These are phyloP conservation scores for Vaucheria bursata DNA, from an alignment of 352 stramenopile genomes.

Conservation along the genomic window DNA sequence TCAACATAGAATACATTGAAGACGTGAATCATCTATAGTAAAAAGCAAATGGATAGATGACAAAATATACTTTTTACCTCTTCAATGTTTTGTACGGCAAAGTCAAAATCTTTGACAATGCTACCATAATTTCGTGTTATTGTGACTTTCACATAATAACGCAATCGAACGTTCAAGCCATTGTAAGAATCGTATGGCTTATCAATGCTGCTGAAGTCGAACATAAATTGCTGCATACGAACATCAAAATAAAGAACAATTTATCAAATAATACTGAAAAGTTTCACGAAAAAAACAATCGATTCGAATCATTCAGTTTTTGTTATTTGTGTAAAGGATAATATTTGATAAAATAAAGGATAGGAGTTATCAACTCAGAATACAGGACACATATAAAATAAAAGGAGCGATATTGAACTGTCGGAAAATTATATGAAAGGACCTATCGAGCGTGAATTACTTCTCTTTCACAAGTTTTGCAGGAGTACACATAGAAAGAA, in stretches of 20 bases:
- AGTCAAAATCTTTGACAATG: conserved; percentile 80
- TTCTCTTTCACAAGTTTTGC: too few relatives aligned
- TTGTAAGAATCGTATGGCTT: conserved; percentile 93
- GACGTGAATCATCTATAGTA: too few relatives aligned
- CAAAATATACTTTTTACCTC: background rate
- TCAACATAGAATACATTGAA: too few relatives aligned
- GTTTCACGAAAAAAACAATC: background rate
- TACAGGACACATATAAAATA: too few relatives aligned
- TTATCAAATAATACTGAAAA: background rate
- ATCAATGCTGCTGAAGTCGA: conserved; percentile 84
- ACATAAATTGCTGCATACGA: conserved; percentile 60
- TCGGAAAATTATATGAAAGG: too few relatives aligned
- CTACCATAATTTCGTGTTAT: conserved; percentile 78
- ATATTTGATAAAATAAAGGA: too few relatives aligned
- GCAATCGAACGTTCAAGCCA: conserved; percentile 82
- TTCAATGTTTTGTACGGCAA: conserved; percentile 73
- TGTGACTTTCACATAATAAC: conserved; percentile 89
- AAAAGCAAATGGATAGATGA: background rate
- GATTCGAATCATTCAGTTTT: background rate
- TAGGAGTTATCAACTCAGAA: too few relatives aligned
- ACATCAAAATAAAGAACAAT: background rate
- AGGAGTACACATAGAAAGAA: too few relatives aligned
- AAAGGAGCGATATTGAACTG: too few relatives aligned
- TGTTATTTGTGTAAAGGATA: too few relatives aligned
- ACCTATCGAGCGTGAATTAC: too few relatives aligned